Evolutionary conservation across 129 eudicot genomes (phyloP).

Genomic region (Mikania micrantha): DNA sequence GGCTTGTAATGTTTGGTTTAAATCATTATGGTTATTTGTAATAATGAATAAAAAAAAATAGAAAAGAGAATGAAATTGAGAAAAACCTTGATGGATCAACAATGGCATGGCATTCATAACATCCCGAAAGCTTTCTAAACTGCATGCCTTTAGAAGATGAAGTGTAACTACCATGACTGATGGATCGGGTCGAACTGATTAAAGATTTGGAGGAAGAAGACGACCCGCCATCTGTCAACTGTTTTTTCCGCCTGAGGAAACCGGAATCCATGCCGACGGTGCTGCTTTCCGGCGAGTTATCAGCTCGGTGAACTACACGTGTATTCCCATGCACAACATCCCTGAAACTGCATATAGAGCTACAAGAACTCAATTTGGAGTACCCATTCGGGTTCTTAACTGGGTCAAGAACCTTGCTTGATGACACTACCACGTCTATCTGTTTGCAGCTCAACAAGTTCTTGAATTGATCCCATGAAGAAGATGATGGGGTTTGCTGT

Average conservation of each 20-base stretch:
- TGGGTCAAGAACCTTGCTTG: conserved; percentile 48
- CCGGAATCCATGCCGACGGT: conserved; percentile 48
- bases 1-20: no score
- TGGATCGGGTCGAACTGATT: conserved; percentile 50
- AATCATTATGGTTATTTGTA: no score
- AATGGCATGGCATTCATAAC: conserved; percentile 87
- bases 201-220: conserved; percentile 43
- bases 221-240: conserved; percentile 8
- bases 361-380: conserved; percentile 49
- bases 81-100: conserved; percentile 63
- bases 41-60: no score
- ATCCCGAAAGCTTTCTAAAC: conserved; percentile 81
- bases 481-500: conserved; percentile 39
- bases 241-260: conserved; percentile 40
- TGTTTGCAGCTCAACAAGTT: conserved; percentile 79
- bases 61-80: not conserved
- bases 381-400: conserved; percentile 30
- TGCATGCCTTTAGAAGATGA: conserved; percentile 54
- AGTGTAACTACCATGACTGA: conserved; percentile 20
- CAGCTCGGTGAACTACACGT: conserved; percentile 75
- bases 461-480: conserved; percentile 90
- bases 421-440: conserved; percentile 31
- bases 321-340: conserved; percentile 80
- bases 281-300: conserved; percentile 79
- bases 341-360: conserved; percentile 65